Base-by-base conservation (phyloP, 257 asterid genomes). In the Lycium ferocissimum region DNA sequence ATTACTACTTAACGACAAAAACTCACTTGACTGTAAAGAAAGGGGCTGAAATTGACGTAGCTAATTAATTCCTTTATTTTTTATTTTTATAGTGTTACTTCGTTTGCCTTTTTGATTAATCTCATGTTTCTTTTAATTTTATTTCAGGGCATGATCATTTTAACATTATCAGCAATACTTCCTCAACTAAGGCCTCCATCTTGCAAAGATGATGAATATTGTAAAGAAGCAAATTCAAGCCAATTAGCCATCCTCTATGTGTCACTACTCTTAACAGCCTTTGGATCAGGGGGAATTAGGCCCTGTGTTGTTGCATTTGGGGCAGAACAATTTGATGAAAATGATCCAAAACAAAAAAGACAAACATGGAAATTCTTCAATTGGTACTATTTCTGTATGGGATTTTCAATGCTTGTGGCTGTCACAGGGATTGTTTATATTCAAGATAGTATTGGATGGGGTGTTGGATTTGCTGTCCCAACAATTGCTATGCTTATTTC, bases 301-400 rank as follows among this genome's bases (percentile, higher is more conserved):
- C 97, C 98, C 0, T 95, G 98, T 20, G 98, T 95, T 38, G 98
- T 94, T 37, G 84, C 98, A 0, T 95, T 95, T 63, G 98, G 98
- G 7, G 98, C 97, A 0, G 98, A 94, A 35, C 98, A 95, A 47
- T 95, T 90, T 35, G 97, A 94, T 18, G 98, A 94, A 75, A 90
- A 88, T 5, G 93, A 96, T 69, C 94, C 97, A 0, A 65, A 86
- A 38, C 96, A 95, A 70, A 95, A 88, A 85, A 87, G 88, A 7
- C 59, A 87, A 2, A 95, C 98, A 3, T 94, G 98, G 98, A 94
- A 91, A 87, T 95, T 95, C 93, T 94, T 95, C 92, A 95, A 95
- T 49, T 95, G 98, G 98, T 94, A 95, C 81, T 95, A 94, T 79
- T 95, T 95, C 84, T 89, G 92, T 92, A 95, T 95, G 98, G 99